These are phyloP conservation scores for Myxozyma geophila DNA, from an alignment of 805 yeast genomes.

Conservation along the genomic window DNA sequence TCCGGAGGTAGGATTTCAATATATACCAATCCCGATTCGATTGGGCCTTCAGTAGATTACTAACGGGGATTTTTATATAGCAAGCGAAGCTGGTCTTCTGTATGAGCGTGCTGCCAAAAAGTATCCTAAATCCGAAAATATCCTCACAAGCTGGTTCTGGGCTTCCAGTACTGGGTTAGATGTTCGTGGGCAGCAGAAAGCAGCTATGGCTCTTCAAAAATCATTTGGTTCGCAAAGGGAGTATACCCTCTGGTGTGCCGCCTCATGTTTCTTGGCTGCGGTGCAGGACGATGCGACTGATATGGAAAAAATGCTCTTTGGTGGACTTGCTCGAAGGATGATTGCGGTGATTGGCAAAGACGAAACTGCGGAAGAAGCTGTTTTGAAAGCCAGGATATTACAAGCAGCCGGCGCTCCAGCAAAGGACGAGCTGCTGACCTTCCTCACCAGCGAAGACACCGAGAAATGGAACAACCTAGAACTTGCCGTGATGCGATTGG, in stretches of 20 bases:
- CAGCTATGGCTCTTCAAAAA: slow-evolving; percentile 36
- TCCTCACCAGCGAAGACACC: slow-evolving; percentile 35
- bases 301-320: slow-evolving; percentile 58
- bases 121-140: slow-evolving; percentile 29
- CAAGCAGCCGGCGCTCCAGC: slow-evolving; percentile 29
- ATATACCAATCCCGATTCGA: background rate
- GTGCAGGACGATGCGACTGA: slow-evolving; percentile 45
- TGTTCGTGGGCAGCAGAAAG: slow-evolving; percentile 34
- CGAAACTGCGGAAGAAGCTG: slow-evolving; percentile 66
- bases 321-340: slow-evolving; percentile 63
- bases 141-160: slow-evolving; percentile 33
- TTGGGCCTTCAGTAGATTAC: background rate
- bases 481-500: slow-evolving; percentile 51
- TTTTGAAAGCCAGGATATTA: slow-evolving; percentile 59
- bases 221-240: slow-evolving; percentile 17
- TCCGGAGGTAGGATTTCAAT: slow-evolving; percentile 24
- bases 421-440: slow-evolving; percentile 47
- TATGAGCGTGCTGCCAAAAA: slow-evolving; percentile 33
- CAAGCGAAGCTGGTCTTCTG: slow-evolving; percentile 24
- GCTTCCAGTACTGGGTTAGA: slow-evolving; percentile 34
- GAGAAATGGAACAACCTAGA: slow-evolving; percentile 58
- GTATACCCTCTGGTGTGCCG: slow-evolving; percentile 29
- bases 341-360: slow-evolving; percentile 59
- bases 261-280: slow-evolving; percentile 38
- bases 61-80: slow-evolving; percentile 1